Percentiles rank a stretch among this genome's conserved stretches.
phyloP scores from a whole-genome alignment of 192 early-diverging fungal species.

The Backusella parvicylindrica region DNA sequence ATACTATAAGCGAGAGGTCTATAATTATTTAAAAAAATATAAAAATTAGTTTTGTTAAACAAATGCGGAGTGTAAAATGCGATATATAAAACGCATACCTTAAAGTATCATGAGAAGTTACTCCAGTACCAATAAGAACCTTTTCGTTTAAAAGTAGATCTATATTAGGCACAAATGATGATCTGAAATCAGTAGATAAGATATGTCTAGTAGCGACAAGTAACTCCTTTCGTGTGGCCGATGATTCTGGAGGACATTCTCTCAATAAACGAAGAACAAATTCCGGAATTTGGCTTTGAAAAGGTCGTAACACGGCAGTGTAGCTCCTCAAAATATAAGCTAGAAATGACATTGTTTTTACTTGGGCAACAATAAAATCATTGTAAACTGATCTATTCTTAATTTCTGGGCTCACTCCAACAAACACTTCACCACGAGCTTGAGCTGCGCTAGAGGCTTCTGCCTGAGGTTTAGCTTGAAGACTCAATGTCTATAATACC shows the following conservation, averaged over 20 bases:
- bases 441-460: conserved; percentile 48
- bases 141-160: conserved; percentile 92
- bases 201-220: conserved; percentile 94
- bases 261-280: conserved; percentile 86
- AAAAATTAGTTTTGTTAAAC: neutral
- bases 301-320: conserved; percentile 59
- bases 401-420: conserved; percentile 75
- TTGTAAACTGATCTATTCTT: conserved; percentile 68
- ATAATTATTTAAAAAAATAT: neutral
- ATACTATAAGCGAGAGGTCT: conserved; percentile 92
- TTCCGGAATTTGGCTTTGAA: conserved; percentile 81
- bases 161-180: conserved; percentile 87
- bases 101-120: conserved; percentile 90
- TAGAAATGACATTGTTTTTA: conserved; percentile 97
- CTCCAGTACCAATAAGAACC: conserved; percentile 88
- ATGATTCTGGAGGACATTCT: conserved; percentile 91
- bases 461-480: conserved; percentile 54
- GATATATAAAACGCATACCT: conserved; percentile 41
- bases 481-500: conserved; percentile 43
- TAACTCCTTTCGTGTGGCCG: conserved; percentile 92
- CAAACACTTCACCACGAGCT: conserved; percentile 62
- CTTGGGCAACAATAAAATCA: conserved; percentile 94
- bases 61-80: neutral
- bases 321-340: conserved; percentile 92
- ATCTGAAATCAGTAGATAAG: conserved; percentile 87